A percentile compares a stretch with the other conserved stretches of the same genome.
phyloP scores from a whole-genome alignment of 805 yeast species.

The Candida nanaspora region DNA sequence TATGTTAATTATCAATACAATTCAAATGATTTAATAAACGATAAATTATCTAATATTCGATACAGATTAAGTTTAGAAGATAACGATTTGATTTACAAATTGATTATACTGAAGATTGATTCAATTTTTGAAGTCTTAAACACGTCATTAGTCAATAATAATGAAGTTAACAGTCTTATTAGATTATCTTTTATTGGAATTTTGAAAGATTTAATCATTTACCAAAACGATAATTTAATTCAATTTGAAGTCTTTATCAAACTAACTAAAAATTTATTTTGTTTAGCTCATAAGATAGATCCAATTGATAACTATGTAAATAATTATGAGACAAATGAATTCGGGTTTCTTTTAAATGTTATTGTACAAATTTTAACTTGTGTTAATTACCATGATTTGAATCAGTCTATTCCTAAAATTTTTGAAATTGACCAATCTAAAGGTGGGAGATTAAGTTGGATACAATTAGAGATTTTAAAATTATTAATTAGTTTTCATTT shows the following conservation, averaged over 20 bases:
- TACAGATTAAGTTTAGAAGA: slow-evolving; percentile 10
- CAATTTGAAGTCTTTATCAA: slow-evolving; percentile 5
- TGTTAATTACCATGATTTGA: not conserved
- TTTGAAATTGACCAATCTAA: too few species aligned
- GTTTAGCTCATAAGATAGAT: slow-evolving; percentile 8
- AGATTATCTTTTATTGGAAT: slow-evolving; percentile 7
- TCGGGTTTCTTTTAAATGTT: slow-evolving; percentile 1
- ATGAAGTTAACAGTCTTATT: slow-evolving; percentile 2
- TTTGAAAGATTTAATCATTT: slow-evolving; percentile 12
- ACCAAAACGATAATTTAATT: slow-evolving; percentile 11
- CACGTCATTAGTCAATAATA: not conserved
- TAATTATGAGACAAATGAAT: slow-evolving; percentile 6
- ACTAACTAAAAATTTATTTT: slow-evolving; percentile 8
- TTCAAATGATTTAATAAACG: slow-evolving; percentile 2
- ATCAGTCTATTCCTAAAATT: not conserved
- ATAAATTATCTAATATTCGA: slow-evolving; percentile 7
- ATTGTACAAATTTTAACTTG: slow-evolving; percentile 5
- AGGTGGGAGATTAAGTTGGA: not conserved
- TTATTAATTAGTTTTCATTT: slow-evolving; percentile 8
- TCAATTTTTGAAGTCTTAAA: slow-evolving; percentile 8
- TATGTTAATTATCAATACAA: slow-evolving; percentile 5
- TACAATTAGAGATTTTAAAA: slow-evolving; percentile 9
- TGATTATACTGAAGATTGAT: slow-evolving; percentile 5
- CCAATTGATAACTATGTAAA: slow-evolving; percentile 8
- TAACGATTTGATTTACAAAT: slow-evolving; percentile 2